phyloP scores from a whole-genome alignment of 164 flowering plant genomes.

The grape (Vitis vinifera) region DNA sequence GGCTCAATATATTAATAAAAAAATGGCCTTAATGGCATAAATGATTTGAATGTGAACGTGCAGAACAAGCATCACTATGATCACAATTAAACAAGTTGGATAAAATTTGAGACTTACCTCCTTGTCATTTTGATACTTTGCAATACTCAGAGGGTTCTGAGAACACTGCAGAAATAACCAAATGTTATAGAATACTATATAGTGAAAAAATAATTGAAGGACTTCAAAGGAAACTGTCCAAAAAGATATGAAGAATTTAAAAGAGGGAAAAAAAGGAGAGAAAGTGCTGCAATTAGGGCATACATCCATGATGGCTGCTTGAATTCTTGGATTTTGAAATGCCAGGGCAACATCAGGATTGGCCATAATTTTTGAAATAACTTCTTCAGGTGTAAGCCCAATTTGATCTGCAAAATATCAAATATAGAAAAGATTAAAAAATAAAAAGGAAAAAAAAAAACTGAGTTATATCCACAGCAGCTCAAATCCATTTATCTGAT shows the following conservation, averaged over 20 bases:
- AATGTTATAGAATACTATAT: slow-evolving; percentile 3
- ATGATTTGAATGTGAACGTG: background rate
- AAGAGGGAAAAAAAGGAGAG: background rate
- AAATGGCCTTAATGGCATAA: background rate
- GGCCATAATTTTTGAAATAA: slow-evolving; percentile 89
- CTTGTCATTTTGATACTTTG: slow-evolving; percentile 92
- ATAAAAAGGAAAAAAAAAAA: background rate
- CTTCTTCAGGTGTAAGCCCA: slow-evolving; percentile 95
- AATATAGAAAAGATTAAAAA: background rate
- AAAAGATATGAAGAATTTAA: background rate
- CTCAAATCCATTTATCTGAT: no score
- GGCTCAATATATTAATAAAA: background rate
- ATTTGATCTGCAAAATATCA: slow-evolving; percentile 66
- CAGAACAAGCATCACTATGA: background rate
- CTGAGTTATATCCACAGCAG: background rate
- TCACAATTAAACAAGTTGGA: background rate
- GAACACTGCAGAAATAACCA: slow-evolving; percentile 69
- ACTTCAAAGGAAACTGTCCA: background rate
- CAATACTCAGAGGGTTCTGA: slow-evolving; percentile 81
- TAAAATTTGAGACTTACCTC: slow-evolving; percentile 53
- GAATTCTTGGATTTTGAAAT: slow-evolving; percentile 96
- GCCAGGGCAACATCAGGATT: slow-evolving; percentile 97
- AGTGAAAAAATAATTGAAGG: background rate
- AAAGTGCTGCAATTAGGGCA: slow-evolving; percentile 15
- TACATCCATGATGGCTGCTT: slow-evolving; percentile 98